phyloP scores from a whole-genome alignment of 148 eudicot genomes.

The Simmondsia chinensis region DNA sequence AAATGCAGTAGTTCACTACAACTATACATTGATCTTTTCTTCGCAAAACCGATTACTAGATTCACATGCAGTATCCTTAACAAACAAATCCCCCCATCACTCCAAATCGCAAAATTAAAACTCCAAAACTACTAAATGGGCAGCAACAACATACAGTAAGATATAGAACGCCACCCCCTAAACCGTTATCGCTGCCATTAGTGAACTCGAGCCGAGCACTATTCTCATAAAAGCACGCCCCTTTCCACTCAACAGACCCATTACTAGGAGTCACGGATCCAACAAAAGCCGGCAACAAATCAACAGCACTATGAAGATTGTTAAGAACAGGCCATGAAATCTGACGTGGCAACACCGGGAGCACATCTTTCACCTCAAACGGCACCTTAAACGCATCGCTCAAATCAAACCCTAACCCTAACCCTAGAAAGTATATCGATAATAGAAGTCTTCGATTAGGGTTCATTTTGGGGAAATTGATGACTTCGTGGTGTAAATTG shows the following conservation, averaged over 20 bases:
- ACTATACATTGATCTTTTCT: too few species aligned
- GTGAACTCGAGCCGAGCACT: constrained; percentile 57
- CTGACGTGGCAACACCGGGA: constrained; percentile 76
- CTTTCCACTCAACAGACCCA: constrained; percentile 64
- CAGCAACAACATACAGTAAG: constrained; percentile 18
- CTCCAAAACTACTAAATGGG: background rate
- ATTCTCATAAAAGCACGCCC: constrained; percentile 74
- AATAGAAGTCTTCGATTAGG: constrained; percentile 4
- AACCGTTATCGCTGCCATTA: constrained; percentile 29
- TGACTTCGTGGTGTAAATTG: too few species aligned
- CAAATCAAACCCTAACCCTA: constrained; percentile 44
- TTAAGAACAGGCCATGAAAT: constrained; percentile 93
- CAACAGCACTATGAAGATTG: constrained; percentile 73
- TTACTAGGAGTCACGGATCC: constrained; percentile 59
- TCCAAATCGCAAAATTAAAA: too few species aligned
- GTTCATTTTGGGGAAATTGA: too few species aligned
- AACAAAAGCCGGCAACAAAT: constrained; percentile 75
- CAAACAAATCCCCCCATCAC: too few species aligned
- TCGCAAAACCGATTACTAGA: too few species aligned
- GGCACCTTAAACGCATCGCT: constrained; percentile 65
- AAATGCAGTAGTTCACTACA: too few species aligned
- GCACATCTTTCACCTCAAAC: constrained; percentile 61
- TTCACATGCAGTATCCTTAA: too few species aligned
- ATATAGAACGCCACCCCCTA: constrained; percentile 74
- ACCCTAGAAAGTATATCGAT: constrained; percentile 17